These are phyloP conservation scores for Kockovaella imperatae DNA, from an alignment of 768 basidiomycete species.

Conservation along the genomic window DNA sequence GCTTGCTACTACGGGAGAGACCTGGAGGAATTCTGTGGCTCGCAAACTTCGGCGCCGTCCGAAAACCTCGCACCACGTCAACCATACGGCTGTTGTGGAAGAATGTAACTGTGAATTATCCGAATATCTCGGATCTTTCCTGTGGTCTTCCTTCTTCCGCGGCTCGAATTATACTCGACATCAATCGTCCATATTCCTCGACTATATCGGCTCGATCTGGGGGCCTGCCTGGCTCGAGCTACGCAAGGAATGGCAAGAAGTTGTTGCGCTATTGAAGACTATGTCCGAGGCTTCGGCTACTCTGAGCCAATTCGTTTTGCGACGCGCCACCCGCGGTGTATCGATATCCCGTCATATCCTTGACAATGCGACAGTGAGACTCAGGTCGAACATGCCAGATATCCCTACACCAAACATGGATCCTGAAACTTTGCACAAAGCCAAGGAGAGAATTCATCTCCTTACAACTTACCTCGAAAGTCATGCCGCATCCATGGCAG, in stretches of 20 bases:
- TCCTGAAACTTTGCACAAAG: not conserved
- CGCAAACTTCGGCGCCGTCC: not conserved
- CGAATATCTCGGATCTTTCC: not conserved
- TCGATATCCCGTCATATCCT: not conserved
- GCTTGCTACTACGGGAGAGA: not conserved
- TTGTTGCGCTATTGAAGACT: not conserved
- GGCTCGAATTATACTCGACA: not conserved
- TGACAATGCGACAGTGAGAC: not conserved
- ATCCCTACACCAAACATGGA: not conserved
- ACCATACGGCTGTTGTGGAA: not conserved
- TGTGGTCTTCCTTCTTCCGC: not conserved
- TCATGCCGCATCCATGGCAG: not conserved
- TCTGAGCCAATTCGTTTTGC: not conserved
- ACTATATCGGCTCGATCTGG: not conserved
- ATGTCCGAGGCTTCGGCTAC: slow-evolving; percentile 1
- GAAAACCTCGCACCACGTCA: too few relatives aligned
- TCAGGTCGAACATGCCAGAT: not conserved
- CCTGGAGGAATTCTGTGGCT: not conserved
- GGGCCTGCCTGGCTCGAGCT: not conserved
- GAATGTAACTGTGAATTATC: not conserved
- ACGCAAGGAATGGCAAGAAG: not conserved
- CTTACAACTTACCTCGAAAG: slow-evolving; percentile 1
- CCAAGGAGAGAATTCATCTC: not conserved
- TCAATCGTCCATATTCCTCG: not conserved
- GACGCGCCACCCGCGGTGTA: slow-evolving; percentile 1